Evolutionary conservation across 352 stramenopile species (phyloP), one percentile per base, ranked within the genome.

Genomic region (Lagenidium giganteum): DNA sequence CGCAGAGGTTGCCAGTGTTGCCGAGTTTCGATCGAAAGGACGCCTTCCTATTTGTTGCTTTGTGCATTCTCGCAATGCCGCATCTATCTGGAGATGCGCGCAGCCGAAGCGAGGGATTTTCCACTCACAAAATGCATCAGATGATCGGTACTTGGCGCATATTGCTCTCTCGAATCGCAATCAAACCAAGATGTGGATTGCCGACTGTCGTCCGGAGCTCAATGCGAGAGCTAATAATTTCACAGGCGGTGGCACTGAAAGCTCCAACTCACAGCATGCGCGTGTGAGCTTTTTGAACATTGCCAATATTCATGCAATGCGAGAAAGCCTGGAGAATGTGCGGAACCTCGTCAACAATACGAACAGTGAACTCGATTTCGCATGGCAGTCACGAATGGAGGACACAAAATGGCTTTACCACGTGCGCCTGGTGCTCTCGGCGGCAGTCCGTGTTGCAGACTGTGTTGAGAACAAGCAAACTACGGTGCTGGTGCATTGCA

Each of bases 271-370:
- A 12, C 55, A 65, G 11, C 87, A 95, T 36, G 76, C 79, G 6
- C 67, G 54, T 8, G 62, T 97, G 31, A 80, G 60, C 8, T 96
- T 95, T 47, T 65, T 96, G 13, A 88, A 95, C 54, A 96, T 97
- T 42, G 81, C 80, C 13, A 96, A 97, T 61, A 97, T 97, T 45
- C 90, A 97, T 51, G 85, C 82, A 7, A 93, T 97, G 77, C 81
- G 91, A 12, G 83, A 96, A 36, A 87, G 70, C 48, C 61, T 96
- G 16, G 72, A 91, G 39, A 64, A 54, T 29, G 52, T 97, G 3
- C 66, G 75, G 17, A 54, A 50, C 5, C 63, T 90, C 20, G 67
- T 86, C 1, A 21, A 23, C 2, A 60, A 45, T 0, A 50, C 30
- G n/a, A 76, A 76, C 23, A 42, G 67, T 7, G 65, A 91, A 5